Percentiles rank a stretch among this genome's conserved stretches.
phyloP scores from a whole-genome alignment of 352 stramenopile genomes.

The Globisporangium radiosum region DNA sequence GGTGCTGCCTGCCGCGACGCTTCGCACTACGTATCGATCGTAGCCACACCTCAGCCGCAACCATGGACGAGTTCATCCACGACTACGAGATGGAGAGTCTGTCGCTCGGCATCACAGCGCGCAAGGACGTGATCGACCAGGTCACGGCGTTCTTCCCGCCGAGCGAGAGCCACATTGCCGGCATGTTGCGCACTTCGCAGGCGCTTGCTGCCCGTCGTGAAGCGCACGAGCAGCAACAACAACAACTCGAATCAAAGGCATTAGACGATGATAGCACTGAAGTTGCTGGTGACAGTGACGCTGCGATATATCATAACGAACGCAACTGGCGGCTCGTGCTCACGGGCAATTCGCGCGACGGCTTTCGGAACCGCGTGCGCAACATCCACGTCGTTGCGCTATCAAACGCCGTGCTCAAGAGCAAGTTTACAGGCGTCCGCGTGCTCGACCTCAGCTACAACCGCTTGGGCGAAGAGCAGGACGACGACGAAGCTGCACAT shows the following conservation, averaged over 20 bases:
- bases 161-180: slow-evolving; percentile 20
- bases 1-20: no score
- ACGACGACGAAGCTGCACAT: slow-evolving; percentile 14
- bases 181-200: slow-evolving; percentile 36
- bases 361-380: slow-evolving; percentile 51
- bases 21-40: no score
- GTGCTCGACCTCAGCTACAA: slow-evolving; percentile 51
- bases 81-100: slow-evolving; percentile 76
- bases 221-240: background rate
- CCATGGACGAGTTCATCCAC: slow-evolving; percentile 66
- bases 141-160: slow-evolving; percentile 40
- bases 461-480: slow-evolving; percentile 30
- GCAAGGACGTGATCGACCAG: slow-evolving; percentile 44
- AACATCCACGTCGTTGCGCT: slow-evolving; percentile 67
- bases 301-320: background rate
- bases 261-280: background rate
- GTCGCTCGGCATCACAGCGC: slow-evolving; percentile 51
- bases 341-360: slow-evolving; percentile 45
- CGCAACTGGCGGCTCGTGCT: slow-evolving; percentile 23
- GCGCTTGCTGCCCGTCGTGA: slow-evolving; percentile 36
- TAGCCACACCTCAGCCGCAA: background rate
- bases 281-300: slow-evolving; percentile 2
- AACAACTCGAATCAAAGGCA: background rate
- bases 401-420: slow-evolving; percentile 39
- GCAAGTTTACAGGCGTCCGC: slow-evolving; percentile 29